Conservation (phyloP, 148 eudicot species). For the Rhododendron mucronatum region DNA sequence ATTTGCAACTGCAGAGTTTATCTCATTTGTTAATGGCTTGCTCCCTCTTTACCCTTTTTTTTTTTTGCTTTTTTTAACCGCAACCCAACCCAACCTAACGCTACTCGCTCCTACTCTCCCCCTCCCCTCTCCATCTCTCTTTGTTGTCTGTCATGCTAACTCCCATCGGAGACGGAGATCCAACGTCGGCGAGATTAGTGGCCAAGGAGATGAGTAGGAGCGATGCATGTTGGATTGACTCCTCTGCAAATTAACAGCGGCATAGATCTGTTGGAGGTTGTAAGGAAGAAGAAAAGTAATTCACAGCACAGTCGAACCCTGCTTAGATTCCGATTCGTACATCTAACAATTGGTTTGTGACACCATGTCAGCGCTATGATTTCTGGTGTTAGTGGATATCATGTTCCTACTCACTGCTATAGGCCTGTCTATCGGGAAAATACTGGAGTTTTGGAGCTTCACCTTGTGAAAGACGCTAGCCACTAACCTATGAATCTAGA, state of each 20-base stretch:
- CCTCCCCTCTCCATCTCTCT: neutral
- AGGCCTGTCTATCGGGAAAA: neutral
- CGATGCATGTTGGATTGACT: neutral
- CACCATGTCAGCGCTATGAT: neutral
- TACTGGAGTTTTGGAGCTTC: neutral
- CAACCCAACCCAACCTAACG: neutral
- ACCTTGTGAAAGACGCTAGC: neutral
- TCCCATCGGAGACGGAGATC: neutral
- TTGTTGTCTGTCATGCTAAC: neutral
- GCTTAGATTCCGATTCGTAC: neutral
- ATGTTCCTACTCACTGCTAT: too few species aligned
- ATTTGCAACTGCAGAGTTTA: neutral
- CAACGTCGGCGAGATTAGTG: neutral
- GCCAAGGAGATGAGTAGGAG: neutral
- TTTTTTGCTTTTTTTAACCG: neutral
- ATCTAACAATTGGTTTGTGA: neutral
- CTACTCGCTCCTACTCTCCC: neutral
- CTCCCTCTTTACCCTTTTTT: neutral
- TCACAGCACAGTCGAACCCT: neutral
- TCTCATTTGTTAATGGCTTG: neutral
- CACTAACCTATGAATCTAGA: neutral
- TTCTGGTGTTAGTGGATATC: neutral
- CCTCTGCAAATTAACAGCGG: neutral
- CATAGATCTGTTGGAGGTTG: neutral
- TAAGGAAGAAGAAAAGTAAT: neutral